Evolutionary conservation across 208 protist species (phyloP).

Genomic region (Crithidia sp.): DNA sequence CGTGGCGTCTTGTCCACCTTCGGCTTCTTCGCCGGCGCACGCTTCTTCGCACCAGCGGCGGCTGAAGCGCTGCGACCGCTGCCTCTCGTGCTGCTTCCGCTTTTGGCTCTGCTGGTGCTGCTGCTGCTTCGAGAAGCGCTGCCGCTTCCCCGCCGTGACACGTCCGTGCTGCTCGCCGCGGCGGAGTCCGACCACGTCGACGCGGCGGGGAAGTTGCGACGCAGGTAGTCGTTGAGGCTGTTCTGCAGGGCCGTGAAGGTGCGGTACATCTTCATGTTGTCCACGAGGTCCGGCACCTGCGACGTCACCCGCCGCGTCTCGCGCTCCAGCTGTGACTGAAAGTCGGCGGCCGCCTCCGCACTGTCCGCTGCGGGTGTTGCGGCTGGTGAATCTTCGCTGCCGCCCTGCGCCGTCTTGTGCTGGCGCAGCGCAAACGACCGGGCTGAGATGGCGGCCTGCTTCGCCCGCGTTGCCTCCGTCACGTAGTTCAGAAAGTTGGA

Average conservation of each 20-base stretch:
- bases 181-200: conserved; percentile 12
- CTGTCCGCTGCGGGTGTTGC: background rate
- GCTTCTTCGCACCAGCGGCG: background rate
- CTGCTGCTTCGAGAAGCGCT: background rate
- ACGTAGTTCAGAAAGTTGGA: conserved; percentile 89
- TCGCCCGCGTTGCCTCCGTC: conserved; percentile 74
- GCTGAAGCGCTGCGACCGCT: background rate
- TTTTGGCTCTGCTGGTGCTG: background rate
- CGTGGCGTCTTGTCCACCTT: conserved; percentile 28
- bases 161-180: background rate
- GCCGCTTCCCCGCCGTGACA: background rate
- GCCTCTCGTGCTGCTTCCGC: background rate
- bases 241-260: conserved; percentile 90
- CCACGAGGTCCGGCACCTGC: conserved; percentile 67
- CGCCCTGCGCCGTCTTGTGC: conserved; percentile 21
- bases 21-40: background rate
- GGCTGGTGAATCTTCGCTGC: background rate
- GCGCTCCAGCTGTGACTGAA: conserved; percentile 41
- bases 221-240: conserved; percentile 79
- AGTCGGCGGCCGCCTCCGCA: conserved; percentile 8
- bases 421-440: conserved; percentile 69
- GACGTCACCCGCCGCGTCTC: conserved; percentile 50
- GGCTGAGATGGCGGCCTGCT: conserved; percentile 71
- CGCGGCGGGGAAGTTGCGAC: conserved; percentile 70
- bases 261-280: conserved; percentile 53